A percentile compares a stretch with the other conserved stretches of the same genome.
Evolutionary conservation across 106 monocot species (phyloP).

Genomic region (Allium cepa): DNA sequence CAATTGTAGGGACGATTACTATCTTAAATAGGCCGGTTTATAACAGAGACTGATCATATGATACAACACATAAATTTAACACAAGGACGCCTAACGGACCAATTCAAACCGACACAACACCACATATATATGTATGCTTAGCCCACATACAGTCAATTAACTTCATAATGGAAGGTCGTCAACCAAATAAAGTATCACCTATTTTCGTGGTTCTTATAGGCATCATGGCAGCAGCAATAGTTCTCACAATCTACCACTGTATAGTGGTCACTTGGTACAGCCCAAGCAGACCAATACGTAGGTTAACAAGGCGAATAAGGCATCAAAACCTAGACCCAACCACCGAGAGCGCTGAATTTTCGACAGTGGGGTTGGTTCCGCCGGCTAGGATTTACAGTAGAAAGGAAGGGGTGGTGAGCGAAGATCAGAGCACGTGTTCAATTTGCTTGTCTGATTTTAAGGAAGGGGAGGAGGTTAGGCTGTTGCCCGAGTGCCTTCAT

Average conservation of each 20-base stretch:
- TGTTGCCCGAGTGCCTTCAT: constrained; percentile 9
- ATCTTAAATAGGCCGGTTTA: no score
- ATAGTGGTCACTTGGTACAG: background rate
- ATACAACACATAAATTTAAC: no score
- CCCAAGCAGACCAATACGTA: background rate
- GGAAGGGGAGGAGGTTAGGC: constrained; percentile 8
- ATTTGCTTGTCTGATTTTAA: constrained; percentile 8
- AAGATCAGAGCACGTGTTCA: constrained; percentile 2
- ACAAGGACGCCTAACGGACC: no score
- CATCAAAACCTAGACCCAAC: background rate
- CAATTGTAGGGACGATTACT: no score
- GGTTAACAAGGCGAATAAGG: background rate
- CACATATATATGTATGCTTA: no score
- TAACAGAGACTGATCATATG: no score
- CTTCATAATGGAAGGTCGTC: background rate
- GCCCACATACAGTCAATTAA: background rate
- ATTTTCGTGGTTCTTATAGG: constrained; percentile 5
- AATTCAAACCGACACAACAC: no score
- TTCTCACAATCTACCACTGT: constrained; percentile 17
- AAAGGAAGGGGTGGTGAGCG: constrained; percentile 6
- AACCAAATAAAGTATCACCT: background rate
- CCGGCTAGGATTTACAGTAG: background rate
- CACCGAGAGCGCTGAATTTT: background rate
- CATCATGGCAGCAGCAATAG: background rate
- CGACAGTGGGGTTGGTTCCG: background rate